These are phyloP conservation scores for Epithemia pelagica DNA, from an alignment of 108 stramenopile species.

Conservation along the genomic window DNA sequence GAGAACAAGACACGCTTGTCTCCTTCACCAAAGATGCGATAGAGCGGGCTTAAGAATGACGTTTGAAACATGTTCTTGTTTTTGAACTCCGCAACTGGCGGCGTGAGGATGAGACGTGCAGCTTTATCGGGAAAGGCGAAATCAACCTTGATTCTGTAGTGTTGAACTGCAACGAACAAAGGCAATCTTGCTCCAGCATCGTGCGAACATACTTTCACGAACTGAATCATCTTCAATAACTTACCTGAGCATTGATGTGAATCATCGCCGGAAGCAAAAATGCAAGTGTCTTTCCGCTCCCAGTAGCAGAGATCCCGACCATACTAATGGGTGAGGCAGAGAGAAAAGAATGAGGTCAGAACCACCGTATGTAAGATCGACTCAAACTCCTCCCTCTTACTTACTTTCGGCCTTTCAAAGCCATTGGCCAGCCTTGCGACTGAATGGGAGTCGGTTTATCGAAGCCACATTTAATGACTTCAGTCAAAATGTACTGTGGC, in stretches of 20 bases:
- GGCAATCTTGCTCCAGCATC: no score
- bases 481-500: slow-evolving; percentile 92
- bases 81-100: no score
- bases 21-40: no score
- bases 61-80: no score
- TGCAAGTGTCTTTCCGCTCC: slow-evolving; percentile 88
- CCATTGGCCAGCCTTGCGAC: slow-evolving; percentile 99
- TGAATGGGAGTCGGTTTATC: slow-evolving; percentile 97
- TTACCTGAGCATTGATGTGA: slow-evolving; percentile 97
- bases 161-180: no score
- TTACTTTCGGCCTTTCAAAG: slow-evolving; percentile 85
- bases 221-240: no score
- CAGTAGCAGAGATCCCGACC: slow-evolving; percentile 95
- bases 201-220: no score
- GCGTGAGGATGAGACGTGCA: no score
- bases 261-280: slow-evolving; percentile 99
- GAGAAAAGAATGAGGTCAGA: background rate
- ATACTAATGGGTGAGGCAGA: slow-evolving; percentile 24
- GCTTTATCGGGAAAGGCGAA: no score
- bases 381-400: background rate
- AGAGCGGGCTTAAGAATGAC: no score
- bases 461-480: slow-evolving; percentile 94
- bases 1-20: no score
- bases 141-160: no score
- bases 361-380: background rate